Percentiles rank a stretch among this genome's conserved stretches.
These are phyloP conservation scores for Ustilago curta DNA, from an alignment of 1,284 basidiomycete species.

Conservation along the genomic window DNA sequence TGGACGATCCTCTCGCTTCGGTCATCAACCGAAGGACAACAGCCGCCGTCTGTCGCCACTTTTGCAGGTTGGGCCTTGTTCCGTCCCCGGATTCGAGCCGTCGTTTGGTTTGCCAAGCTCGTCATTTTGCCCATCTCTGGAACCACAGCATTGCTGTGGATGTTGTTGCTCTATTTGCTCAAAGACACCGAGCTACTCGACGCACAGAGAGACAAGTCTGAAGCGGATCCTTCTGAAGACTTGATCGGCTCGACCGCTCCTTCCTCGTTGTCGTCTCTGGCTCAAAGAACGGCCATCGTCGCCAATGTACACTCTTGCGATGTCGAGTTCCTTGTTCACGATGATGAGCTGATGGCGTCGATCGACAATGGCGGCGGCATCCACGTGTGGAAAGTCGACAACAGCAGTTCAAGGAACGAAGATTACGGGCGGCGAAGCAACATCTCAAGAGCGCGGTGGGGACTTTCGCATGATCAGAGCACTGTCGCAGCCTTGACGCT, in stretches of 20 bases:
- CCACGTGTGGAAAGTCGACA: slow-evolving; percentile 23
- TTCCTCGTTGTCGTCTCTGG: slow-evolving; percentile 12
- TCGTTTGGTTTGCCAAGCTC: slow-evolving; percentile 82
- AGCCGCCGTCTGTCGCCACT: slow-evolving; percentile 68
- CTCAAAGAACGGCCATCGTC: slow-evolving; percentile 77
- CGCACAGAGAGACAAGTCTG: slow-evolving; percentile 76
- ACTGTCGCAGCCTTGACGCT: slow-evolving; percentile 46
- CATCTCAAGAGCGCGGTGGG: slow-evolving; percentile 12
- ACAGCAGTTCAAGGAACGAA: slow-evolving; percentile 2
- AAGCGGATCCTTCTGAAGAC: slow-evolving; percentile 34
- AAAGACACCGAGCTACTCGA: slow-evolving; percentile 92
- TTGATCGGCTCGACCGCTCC: slow-evolving; percentile 63
- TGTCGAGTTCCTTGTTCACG: slow-evolving; percentile 81
- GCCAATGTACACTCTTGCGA: slow-evolving; percentile 82
- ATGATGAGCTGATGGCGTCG: slow-evolving; percentile 78
- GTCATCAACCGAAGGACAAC: slow-evolving; percentile 57
- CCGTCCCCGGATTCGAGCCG: slow-evolving; percentile 70
- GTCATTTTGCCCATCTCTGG: slow-evolving; percentile 85
- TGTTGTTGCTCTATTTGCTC: slow-evolving; percentile 85
- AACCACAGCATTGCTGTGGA: slow-evolving; percentile 81
- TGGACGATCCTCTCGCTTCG: slow-evolving; percentile 81
- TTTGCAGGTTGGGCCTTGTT: slow-evolving; percentile 63
- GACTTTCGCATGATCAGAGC: slow-evolving; percentile 6
- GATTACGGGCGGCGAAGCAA: slow-evolving; percentile 14
- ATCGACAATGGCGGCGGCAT: slow-evolving; percentile 76